Evolutionary conservation across 441 rosid species (phyloP).

Genomic region (Manihot esculenta): DNA sequence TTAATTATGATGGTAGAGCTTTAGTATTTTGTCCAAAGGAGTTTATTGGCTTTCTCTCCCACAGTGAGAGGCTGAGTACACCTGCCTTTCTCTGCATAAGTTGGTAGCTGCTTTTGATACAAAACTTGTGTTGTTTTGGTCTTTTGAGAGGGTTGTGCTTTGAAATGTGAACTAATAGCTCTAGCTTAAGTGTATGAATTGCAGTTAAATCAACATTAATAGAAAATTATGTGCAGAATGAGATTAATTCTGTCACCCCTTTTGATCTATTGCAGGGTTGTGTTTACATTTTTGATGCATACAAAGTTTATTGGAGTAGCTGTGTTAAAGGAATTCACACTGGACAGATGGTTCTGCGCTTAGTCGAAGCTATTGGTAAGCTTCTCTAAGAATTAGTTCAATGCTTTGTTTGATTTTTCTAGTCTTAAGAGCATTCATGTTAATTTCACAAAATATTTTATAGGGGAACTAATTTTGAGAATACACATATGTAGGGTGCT

Average conservation of each 20-base stretch:
- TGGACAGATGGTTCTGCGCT: slow-evolving; percentile 81
- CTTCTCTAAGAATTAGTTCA: neutral
- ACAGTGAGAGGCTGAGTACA: too few relatives aligned
- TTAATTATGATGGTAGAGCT: neutral
- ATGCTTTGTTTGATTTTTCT: too few relatives aligned
- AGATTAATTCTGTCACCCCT: neutral
- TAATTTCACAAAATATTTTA: neutral
- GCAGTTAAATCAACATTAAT: neutral
- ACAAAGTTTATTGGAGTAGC: slow-evolving; percentile 75
- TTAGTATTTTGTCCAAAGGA: neutral
- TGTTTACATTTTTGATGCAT: slow-evolving; percentile 74
- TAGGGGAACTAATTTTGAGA: too few relatives aligned
- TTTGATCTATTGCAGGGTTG: slow-evolving; percentile 51
- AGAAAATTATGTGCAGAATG: neutral
- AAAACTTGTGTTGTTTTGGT: neutral
- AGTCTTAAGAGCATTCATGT: too few relatives aligned
- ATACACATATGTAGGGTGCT: neutral
- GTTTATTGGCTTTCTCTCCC: neutral
- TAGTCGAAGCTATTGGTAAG: slow-evolving; percentile 91
- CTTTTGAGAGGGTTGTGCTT: neutral
- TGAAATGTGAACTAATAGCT: neutral
- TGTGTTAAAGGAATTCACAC: slow-evolving; percentile 78
- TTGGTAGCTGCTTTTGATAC: too few relatives aligned
- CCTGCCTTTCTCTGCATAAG: too few relatives aligned
- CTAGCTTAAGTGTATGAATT: slow-evolving; percentile 7